Conservation (phyloP, 768 basidiomycete species). For the Suillus brevipes region DNA sequence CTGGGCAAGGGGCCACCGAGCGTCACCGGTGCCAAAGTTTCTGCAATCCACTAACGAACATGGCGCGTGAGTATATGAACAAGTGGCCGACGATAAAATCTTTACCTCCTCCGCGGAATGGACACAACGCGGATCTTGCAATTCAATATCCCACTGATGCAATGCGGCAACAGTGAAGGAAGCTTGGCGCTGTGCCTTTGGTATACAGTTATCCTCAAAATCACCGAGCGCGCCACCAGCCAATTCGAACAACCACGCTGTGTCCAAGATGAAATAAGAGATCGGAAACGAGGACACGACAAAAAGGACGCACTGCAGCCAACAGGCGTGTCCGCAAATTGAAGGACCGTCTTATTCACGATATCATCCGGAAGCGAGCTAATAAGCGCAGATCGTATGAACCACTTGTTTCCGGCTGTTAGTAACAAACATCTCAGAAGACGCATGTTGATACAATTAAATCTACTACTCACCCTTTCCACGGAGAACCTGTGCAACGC, state of each 20-base stretch:
- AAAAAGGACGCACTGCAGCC: conserved; percentile 75
- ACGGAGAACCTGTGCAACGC: conserved; percentile 85
- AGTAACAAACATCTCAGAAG: not conserved
- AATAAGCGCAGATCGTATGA: conserved; percentile 83
- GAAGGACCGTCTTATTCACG: conserved; percentile 77
- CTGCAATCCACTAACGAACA: conserved; percentile 68
- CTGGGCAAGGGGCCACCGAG: conserved; percentile 83
- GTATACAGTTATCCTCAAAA: conserved; percentile 71
- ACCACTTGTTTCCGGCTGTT: conserved; percentile 83
- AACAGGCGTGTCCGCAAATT: conserved; percentile 81
- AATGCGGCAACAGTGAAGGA: conserved; percentile 85
- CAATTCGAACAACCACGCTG: conserved; percentile 92
- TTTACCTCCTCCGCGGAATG: conserved; percentile 78
- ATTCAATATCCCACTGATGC: conserved; percentile 89
- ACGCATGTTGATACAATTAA: not conserved
- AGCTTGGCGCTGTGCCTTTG: conserved; percentile 76
- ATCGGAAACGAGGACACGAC: not conserved
- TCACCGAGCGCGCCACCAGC: conserved; percentile 80
- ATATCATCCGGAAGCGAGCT: conserved; percentile 84
- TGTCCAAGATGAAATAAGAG: not conserved
- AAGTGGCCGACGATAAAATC: conserved; percentile 3
- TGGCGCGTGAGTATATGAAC: conserved; percentile 12
- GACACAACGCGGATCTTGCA: conserved; percentile 80
- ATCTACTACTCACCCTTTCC: conserved; percentile 60
- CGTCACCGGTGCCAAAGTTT: conserved; percentile 67